Conservation (phyloP, 495 filamentous ascomycete genomes). For the Podospora australis region DNA sequence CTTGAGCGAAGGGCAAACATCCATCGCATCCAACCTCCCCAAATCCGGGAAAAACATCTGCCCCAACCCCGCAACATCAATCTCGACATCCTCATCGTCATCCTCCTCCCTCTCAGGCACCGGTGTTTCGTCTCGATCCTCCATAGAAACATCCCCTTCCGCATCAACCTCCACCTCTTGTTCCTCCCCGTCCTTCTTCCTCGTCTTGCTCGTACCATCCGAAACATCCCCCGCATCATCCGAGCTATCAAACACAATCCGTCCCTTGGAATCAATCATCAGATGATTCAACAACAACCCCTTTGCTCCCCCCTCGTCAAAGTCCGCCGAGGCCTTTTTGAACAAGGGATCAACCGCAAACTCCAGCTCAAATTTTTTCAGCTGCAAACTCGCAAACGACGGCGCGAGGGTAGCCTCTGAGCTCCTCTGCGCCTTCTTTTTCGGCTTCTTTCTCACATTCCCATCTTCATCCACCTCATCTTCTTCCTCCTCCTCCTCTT, state of each 20-base stretch:
- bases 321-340: constrained; percentile 97
- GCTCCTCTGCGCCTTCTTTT: constrained; percentile 70
- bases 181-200: constrained; percentile 38
- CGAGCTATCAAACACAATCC: constrained; percentile 97
- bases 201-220: constrained; percentile 32
- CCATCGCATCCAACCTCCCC: constrained; percentile 66
- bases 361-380: constrained; percentile 96
- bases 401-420: constrained; percentile 88
- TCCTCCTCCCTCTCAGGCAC: constrained; percentile 32
- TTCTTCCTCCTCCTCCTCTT: constrained; percentile 68
- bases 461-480: constrained; percentile 78
- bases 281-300: constrained; percentile 92
- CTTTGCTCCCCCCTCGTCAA: constrained; percentile 97
- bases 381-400: constrained; percentile 77
- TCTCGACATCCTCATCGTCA: constrained; percentile 52
- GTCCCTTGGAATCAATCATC: constrained; percentile 80
- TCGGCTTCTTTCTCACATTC: constrained; percentile 61
- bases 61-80: constrained; percentile 69
- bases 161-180: constrained; percentile 48
- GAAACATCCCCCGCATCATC: constrained; percentile 71
- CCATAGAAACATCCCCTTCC: constrained; percentile 28
- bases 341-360: constrained; percentile 96
- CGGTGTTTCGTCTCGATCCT: constrained; percentile 11
- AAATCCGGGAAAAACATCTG: constrained; percentile 85
- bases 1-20: constrained; percentile 93